phyloP scores from a whole-genome alignment of 169 alveolate species.

The Theileria orientalis region DNA sequence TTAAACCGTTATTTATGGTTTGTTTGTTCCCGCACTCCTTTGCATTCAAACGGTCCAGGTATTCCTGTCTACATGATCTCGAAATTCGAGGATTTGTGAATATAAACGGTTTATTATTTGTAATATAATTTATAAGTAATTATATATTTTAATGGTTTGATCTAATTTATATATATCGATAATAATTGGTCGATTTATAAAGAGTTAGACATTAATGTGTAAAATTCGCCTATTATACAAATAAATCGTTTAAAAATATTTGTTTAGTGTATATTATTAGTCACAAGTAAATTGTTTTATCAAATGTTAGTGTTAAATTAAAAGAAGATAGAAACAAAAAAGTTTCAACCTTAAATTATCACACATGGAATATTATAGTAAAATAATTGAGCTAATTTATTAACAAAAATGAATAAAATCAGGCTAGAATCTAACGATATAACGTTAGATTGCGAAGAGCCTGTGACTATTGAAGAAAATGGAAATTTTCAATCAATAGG shows the following conservation, averaged over 20 bases:
- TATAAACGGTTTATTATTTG: not conserved
- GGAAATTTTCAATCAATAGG: not conserved
- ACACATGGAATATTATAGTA: not conserved
- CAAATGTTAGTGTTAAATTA: not conserved
- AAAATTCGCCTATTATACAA: too few relatives aligned
- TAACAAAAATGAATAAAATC: not conserved
- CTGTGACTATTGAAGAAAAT: not conserved
- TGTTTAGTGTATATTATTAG: too few relatives aligned
- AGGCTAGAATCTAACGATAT: not conserved
- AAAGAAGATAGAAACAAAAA: not conserved
- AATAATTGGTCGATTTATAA: not conserved
- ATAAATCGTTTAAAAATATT: too few relatives aligned
- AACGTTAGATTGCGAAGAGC: not conserved
- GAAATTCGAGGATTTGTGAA: not conserved
- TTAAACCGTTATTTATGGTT: not conserved
- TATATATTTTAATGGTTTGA: too few relatives aligned
- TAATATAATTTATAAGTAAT: too few relatives aligned
- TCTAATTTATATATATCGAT: too few relatives aligned
- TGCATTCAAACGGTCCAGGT: not conserved
- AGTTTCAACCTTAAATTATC: too few relatives aligned
- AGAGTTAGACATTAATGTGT: not conserved
- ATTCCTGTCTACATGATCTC: not conserved
- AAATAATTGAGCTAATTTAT: not conserved
- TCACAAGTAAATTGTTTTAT: too few relatives aligned
- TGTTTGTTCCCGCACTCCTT: constrained; percentile 4